Conservation (phyloP, 768 basidiomycete genomes). For the Termitomyces sp. region DNA sequence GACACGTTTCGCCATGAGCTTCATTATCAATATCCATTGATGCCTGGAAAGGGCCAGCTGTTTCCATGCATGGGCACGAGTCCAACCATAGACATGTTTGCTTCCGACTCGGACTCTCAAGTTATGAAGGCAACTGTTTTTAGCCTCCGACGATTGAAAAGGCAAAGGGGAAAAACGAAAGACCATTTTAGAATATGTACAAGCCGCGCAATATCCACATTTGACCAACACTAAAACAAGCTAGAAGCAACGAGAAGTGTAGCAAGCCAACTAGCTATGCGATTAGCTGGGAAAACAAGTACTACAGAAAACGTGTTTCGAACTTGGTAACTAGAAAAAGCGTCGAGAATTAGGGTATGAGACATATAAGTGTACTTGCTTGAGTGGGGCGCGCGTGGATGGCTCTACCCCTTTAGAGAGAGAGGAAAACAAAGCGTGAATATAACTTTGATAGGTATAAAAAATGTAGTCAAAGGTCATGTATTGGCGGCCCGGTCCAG, state of each 20-base stretch:
- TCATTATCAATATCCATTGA: constrained; percentile 2
- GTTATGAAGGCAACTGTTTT: background rate
- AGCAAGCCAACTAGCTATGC: background rate
- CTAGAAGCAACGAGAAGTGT: background rate
- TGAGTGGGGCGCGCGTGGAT: background rate
- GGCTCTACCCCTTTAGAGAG: background rate
- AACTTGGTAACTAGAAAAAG: background rate
- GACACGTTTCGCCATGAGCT: background rate
- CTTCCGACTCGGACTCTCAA: background rate
- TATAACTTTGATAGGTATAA: constrained; percentile 4
- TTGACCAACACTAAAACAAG: background rate
- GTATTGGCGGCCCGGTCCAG: background rate
- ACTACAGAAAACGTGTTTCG: background rate
- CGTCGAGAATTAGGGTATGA: constrained; percentile 6
- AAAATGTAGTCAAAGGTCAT: background rate
- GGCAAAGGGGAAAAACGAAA: background rate
- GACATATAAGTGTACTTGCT: constrained; percentile 2
- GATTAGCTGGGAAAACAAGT: background rate
- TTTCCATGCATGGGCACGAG: background rate
- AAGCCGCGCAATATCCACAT: background rate
- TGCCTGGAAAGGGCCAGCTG: background rate
- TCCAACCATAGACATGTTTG: background rate
- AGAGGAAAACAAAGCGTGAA: background rate
- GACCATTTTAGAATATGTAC: background rate
- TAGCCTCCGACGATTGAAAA: constrained; percentile 1